Evolutionary conservation across 257 asterid genomes (phyloP).

Genomic region (Ehretia macrophylla): DNA sequence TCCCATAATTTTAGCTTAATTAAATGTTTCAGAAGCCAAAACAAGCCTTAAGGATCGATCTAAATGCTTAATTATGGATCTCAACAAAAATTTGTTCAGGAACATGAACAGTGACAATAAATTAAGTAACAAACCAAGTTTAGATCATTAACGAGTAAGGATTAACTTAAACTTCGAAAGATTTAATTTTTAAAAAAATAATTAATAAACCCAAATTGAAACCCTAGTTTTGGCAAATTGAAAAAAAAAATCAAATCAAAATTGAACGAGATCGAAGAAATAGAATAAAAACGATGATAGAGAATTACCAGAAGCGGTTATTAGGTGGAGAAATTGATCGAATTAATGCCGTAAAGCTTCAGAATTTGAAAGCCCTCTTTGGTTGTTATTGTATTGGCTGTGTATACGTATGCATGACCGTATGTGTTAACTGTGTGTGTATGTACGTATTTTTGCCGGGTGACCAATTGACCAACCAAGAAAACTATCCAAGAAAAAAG

Average conservation of each 20-base stretch:
- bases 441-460: too few relatives aligned
- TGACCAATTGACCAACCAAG: too few relatives aligned
- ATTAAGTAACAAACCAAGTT: neutral
- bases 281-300: neutral
- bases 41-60: neutral
- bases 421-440: too few relatives aligned
- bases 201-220: conserved; percentile 11
- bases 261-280: neutral
- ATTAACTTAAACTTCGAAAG: neutral
- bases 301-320: conserved; percentile 3
- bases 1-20: neutral
- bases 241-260: neutral
- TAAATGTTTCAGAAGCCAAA: neutral
- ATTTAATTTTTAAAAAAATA: neutral
- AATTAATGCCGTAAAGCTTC: neutral
- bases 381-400: neutral
- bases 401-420: neutral
- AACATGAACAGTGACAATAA: too few relatives aligned
- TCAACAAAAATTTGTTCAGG: too few relatives aligned
- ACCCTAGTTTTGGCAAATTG: conserved; percentile 15
- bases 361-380: neutral
- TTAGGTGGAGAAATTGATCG: neutral
- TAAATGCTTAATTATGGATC: too few relatives aligned
- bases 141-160: conserved; percentile 4
- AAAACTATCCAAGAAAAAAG: too few relatives aligned